Evolutionary conservation across 192 early-diverging fungal species (phyloP), one percentile per base, ranked within the genome.

Genomic region (Backusella circina): DNA sequence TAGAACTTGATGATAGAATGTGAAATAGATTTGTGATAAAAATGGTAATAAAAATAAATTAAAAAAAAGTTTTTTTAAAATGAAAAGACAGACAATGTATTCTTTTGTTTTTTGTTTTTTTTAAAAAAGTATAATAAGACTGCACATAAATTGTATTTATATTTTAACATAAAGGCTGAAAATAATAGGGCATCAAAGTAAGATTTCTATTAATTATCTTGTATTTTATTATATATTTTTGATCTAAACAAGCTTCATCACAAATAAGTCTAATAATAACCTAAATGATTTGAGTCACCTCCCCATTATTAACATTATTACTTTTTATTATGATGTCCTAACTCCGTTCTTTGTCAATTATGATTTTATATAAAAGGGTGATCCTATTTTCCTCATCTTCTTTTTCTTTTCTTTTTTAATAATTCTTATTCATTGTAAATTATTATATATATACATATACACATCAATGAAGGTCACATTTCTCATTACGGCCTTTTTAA

Each of bases 251-350:
- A 28, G 54, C 54, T 61, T 61, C 54, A 9, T 28, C 26, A 28
- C 23, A 57, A 57, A 57, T 61, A 61, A 61, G 54, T 28, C 54
- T 61, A 61, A 61, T 61, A 61, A 61, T 61, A 61, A 61, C 54
- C 23, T 61, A 61, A 61, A 26, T 26, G 23, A 61, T 61, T 61
- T 61, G 54, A 61, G 21, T 61, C 23, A 61, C 54, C 54, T 61
- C 54, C 54, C 54, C 21, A 61, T 57, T 28, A 61, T 61, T 61
- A 61, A 26, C 54, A 28, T 61, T 13, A 26, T 28, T n/a, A n/a
- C n/a, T n/a, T n/a, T n/a, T n/a, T 10, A 61, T 28, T 6, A 51
- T 51, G 26, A 61, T 61, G 26, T 10, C 8, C 26, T 9, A 61
- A 26, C 54, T 61, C 54, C 54, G 54, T 61, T 13, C n/a, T 28